These are phyloP conservation scores for Vaccinium myrtillus DNA, from an alignment of 148 eudicot species.

Conservation along the genomic window DNA sequence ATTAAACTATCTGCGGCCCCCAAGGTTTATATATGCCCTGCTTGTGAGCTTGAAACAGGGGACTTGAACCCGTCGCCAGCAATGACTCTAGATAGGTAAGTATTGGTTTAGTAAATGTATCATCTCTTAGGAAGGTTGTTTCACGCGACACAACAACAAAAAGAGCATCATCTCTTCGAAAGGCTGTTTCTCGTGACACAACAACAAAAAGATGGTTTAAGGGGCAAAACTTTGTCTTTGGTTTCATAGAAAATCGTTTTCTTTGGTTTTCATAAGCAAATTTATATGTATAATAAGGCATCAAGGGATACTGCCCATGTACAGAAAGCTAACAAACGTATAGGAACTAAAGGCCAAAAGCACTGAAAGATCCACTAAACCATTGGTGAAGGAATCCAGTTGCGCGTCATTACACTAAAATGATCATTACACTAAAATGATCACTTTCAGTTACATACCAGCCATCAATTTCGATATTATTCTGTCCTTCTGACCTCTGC, in stretches of 20 bases:
- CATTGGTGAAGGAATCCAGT: neutral
- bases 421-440: neutral
- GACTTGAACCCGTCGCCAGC: conserved; percentile 32
- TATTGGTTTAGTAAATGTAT: neutral
- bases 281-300: neutral
- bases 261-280: neutral
- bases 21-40: conserved; percentile 81
- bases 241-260: neutral
- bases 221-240: neutral
- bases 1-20: conserved; percentile 67
- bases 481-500: neutral
- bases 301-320: neutral
- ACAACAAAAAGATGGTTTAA: neutral
- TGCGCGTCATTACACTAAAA: no score
- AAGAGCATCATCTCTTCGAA: neutral
- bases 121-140: neutral
- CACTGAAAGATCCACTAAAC: neutral
- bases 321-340: neutral
- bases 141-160: neutral
- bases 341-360: neutral
- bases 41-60: conserved; percentile 58
- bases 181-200: neutral
- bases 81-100: conserved; percentile 53
- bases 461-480: neutral
- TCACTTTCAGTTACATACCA: neutral